Percentiles rank a stretch among this genome's conserved stretches.
Evolutionary conservation across 352 stramenopile species (phyloP).

Genomic region (Pythium utonaiense): DNA sequence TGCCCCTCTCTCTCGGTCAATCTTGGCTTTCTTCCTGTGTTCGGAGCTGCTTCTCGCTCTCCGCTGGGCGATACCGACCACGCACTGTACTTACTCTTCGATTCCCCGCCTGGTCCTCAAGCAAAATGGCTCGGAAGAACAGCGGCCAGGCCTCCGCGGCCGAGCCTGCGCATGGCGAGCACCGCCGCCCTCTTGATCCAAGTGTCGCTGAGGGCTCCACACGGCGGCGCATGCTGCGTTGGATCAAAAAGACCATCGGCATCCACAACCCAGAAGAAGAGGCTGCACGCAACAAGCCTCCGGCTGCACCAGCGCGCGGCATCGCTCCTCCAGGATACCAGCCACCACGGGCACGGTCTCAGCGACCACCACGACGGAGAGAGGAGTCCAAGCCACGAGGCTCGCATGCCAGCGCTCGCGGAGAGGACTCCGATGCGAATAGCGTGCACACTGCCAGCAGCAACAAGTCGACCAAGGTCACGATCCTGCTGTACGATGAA

Average conservation of each 20-base stretch:
- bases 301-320: background rate
- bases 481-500: conserved; percentile 16
- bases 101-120: background rate
- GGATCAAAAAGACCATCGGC: conserved; percentile 54
- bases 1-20: background rate
- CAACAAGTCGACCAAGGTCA: conserved; percentile 17
- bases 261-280: conserved; percentile 7
- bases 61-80: background rate
- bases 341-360: background rate
- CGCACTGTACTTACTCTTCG: no score
- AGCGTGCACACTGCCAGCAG: conserved; percentile 11
- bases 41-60: no score
- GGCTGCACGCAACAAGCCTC: conserved; percentile 7
- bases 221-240: conserved; percentile 55
- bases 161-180: background rate
- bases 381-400: background rate
- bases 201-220: conserved; percentile 36
- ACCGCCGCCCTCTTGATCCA: background rate
- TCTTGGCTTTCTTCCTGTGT: background rate
- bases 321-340: conserved; percentile 10
- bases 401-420: background rate
- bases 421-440: background rate
- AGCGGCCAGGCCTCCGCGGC: background rate
- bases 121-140: background rate
- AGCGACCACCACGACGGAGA: background rate